These are phyloP conservation scores for Stentor roeselii DNA, from an alignment of 73 alveolate genomes.

Conservation along the genomic window DNA sequence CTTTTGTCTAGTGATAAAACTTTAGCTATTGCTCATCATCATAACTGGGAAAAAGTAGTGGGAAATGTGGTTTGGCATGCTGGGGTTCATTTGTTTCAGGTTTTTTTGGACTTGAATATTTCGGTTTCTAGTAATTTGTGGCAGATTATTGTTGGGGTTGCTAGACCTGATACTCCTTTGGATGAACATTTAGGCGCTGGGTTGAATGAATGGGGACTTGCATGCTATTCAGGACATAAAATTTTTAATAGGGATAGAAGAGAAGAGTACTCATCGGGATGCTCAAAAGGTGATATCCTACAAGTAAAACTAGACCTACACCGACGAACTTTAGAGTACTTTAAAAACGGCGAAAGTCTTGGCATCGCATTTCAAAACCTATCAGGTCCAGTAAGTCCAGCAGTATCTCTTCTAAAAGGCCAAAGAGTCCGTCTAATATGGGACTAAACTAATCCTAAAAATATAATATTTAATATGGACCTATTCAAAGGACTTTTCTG, in stretches of 20 bases:
- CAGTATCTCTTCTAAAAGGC: conserved; percentile 46
- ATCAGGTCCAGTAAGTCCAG: conserved; percentile 51
- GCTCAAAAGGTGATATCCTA: conserved; percentile 53
- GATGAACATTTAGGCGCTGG: conserved; percentile 35
- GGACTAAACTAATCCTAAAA: conserved; percentile 15
- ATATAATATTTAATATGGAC: background rate
- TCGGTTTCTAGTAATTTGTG: conserved; percentile 52
- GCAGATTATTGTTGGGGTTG: conserved; percentile 60
- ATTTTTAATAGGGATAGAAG: conserved; percentile 27
- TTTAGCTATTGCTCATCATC: conserved; percentile 59
- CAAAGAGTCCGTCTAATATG: conserved; percentile 35
- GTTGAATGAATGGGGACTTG: conserved; percentile 60
- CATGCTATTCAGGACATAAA: conserved; percentile 52
- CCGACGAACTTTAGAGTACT: conserved; percentile 42
- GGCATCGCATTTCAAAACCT: conserved; percentile 55
- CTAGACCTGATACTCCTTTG: conserved; percentile 30
- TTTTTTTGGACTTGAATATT: conserved; percentile 44
- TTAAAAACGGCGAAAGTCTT: conserved; percentile 39
- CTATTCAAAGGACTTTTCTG: background rate
- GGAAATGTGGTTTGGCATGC: conserved; percentile 55
- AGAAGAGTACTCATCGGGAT: conserved; percentile 39
- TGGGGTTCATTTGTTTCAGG: conserved; percentile 44
- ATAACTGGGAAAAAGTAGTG: conserved; percentile 54
- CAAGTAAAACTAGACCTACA: conserved; percentile 45
- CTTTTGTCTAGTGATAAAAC: conserved; percentile 42